phyloP scores from a whole-genome alignment of 108 stramenopile genomes.

The Cyclotella cryptica region DNA sequence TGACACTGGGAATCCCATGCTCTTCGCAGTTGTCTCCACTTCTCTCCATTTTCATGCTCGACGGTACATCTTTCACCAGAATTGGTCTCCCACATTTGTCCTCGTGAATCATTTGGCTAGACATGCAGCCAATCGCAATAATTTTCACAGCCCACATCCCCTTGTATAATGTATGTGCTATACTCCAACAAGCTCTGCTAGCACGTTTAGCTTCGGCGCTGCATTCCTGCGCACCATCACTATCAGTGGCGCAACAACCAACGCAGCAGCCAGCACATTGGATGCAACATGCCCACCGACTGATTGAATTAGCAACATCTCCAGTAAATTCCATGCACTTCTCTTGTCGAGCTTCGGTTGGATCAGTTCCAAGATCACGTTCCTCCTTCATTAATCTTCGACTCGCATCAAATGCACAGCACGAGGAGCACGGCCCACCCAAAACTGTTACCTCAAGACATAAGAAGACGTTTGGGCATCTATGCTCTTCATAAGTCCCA shows the following conservation, averaged over 20 bases:
- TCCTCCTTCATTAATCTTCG: conserved; percentile 60
- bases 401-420: conserved; percentile 73
- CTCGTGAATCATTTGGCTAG: conserved; percentile 61
- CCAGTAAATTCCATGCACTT: conserved; percentile 60
- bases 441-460: conserved; percentile 59
- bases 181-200: conserved; percentile 55
- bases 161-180: conserved; percentile 59
- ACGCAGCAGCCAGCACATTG: conserved; percentile 39
- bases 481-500: conserved; percentile 69
- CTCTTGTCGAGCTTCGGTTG: conserved; percentile 61
- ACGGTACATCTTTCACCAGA: conserved; percentile 11
- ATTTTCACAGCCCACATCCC: conserved; percentile 62
- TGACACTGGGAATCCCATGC: no score
- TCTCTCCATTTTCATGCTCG: conserved; percentile 22
- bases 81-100: conserved; percentile 5
- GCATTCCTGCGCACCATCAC: conserved; percentile 68
- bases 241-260: conserved; percentile 60
- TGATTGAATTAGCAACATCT: conserved; percentile 35
- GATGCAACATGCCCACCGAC: conserved; percentile 42
- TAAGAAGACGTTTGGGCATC: conserved; percentile 59
- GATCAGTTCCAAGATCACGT: conserved; percentile 59
- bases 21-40: not conserved
- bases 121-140: conserved; percentile 65
- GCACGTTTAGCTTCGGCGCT: conserved; percentile 59
- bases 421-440: conserved; percentile 59